Evolutionary conservation across 2,329 filamentous ascomycete genomes (phyloP).

Genomic region (Emericellopsis atlantica): DNA sequence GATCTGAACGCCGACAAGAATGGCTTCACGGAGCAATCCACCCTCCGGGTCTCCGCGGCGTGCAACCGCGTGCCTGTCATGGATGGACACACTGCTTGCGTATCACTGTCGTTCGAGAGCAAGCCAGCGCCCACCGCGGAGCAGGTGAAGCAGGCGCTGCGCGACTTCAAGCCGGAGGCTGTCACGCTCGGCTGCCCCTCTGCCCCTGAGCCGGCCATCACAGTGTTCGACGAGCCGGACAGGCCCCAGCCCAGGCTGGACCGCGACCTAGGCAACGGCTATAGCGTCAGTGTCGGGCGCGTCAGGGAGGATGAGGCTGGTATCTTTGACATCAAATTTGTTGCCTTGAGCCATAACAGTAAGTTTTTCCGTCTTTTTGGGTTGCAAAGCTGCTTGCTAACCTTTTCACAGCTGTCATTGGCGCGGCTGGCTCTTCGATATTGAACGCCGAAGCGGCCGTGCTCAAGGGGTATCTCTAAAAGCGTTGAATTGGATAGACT

Average conservation of each 20-base stretch:
- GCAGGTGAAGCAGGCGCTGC: slow-evolving; percentile 66
- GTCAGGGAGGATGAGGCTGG: slow-evolving; percentile 76
- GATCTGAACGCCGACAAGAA: slow-evolving; percentile 56
- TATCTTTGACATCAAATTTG: slow-evolving; percentile 91
- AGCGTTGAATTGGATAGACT: too few relatives aligned
- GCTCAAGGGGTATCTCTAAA: slow-evolving; percentile 69
- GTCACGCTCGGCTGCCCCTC: slow-evolving; percentile 77
- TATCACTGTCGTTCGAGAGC: slow-evolving; percentile 71
- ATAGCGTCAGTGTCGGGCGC: slow-evolving; percentile 82
- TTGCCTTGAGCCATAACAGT: slow-evolving; percentile 75
- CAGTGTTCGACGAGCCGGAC: slow-evolving; percentile 81
- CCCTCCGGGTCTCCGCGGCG: slow-evolving; percentile 67
- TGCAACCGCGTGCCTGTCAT: slow-evolving; percentile 94
- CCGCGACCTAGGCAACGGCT: slow-evolving; percentile 72
- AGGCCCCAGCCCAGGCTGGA: slow-evolving; percentile 86
- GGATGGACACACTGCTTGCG: slow-evolving; percentile 91
- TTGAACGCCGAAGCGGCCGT: slow-evolving; percentile 88
- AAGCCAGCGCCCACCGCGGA: slow-evolving; percentile 63
- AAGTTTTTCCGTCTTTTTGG: slow-evolving; percentile 14
- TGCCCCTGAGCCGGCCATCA: slow-evolving; percentile 69
- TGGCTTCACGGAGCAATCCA: slow-evolving; percentile 62
- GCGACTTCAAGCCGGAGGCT: slow-evolving; percentile 70
- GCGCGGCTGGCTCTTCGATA: slow-evolving; percentile 91
- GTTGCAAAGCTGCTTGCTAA: slow-evolving; percentile 1
- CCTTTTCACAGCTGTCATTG: slow-evolving; percentile 57